Evolutionary conservation across 139 green algal species (phyloP), one percentile per base, ranked within the genome.

Genomic region (Chlorella sorokiniana): DNA sequence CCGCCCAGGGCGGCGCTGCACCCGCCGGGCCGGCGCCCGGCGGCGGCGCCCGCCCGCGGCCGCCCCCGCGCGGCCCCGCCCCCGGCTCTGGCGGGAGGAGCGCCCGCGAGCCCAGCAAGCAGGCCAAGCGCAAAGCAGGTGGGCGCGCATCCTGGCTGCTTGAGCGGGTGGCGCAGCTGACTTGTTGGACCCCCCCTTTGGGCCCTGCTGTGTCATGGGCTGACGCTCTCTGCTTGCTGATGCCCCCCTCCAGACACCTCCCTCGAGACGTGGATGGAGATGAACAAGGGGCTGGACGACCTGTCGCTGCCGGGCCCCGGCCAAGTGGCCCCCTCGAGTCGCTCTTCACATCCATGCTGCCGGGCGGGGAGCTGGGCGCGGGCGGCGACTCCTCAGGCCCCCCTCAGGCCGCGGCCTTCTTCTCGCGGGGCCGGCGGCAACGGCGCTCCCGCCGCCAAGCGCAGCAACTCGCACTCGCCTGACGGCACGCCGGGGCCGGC

Each of bases 251-350:
- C 78, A 83, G 83, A 87, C 70, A 82, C 83, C 48, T 85, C 78
- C 33, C 69, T 87, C 40, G 83, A 87, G 33, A 77, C 69, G 31
- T 87, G 83, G 83, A 84, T 87, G 78, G 78, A 75, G 18, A 87
- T 85, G 69, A 75, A 82, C 75, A 84, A 84, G 69, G 75, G 48
- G 16, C 69, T 87, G 16, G 83, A 87, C 10, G 83, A 87, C 29
- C 27, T 83, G 18, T 70, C 73, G 22, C 54, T 87, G 14, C 83
- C 83, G 9, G 76, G 41, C 52, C 61, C 78, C 33, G 72, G 25
- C 27, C 51, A 77, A 14, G 52, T 42, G 31, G 54, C 64, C 78
- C 71, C 31, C 67, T 83, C 5, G 71, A 73, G 41, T 78, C 67
- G 2, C 78, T 83, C 35, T 83, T 83, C 67, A 77, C 78, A 11